A percentile compares a stretch with the other conserved stretches of the same genome.
These are phyloP conservation scores for Suillus lakei DNA, from an alignment of 768 basidiomycete species.

Conservation along the genomic window DNA sequence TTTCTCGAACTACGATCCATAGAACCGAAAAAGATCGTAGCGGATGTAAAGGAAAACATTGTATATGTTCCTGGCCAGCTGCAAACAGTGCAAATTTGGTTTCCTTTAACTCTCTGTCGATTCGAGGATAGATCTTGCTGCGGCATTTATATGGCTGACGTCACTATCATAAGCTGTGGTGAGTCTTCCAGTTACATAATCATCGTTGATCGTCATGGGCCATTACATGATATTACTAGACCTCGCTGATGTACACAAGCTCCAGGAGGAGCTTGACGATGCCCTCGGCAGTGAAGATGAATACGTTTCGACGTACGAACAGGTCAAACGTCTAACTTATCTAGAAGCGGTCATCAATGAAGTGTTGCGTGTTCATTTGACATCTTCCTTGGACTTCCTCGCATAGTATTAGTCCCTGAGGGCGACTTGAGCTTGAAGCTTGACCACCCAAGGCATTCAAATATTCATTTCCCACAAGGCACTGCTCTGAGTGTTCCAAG, in stretches of 20 bases:
- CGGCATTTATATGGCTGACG: too few species aligned
- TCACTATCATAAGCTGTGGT: too few species aligned
- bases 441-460: slow-evolving; percentile 57
- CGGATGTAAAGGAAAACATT: too few species aligned
- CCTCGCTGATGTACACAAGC: neutral
- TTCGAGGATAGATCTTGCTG: too few species aligned
- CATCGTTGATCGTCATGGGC: too few species aligned
- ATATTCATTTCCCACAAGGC: slow-evolving; percentile 72
- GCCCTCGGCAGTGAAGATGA: slow-evolving; percentile 56
- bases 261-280: too few species aligned
- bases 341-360: slow-evolving; percentile 85
- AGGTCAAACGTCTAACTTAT: slow-evolving; percentile 51
- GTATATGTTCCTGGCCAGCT: too few species aligned
- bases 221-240: neutral
- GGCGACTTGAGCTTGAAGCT: too few species aligned
- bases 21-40: too few species aligned
- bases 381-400: slow-evolving; percentile 85
- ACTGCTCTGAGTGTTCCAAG: slow-evolving; percentile 80
- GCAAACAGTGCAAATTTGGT: too few species aligned
- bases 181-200: neutral
- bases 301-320: slow-evolving; percentile 61
- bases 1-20: too few species aligned
- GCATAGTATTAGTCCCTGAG: slow-evolving; percentile 76
- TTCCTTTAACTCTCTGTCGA: too few species aligned
- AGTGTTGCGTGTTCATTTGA: slow-evolving; percentile 82